phyloP scores from a whole-genome alignment of 495 filamentous ascomycete species.

The Aspergillus taichungensis region DNA sequence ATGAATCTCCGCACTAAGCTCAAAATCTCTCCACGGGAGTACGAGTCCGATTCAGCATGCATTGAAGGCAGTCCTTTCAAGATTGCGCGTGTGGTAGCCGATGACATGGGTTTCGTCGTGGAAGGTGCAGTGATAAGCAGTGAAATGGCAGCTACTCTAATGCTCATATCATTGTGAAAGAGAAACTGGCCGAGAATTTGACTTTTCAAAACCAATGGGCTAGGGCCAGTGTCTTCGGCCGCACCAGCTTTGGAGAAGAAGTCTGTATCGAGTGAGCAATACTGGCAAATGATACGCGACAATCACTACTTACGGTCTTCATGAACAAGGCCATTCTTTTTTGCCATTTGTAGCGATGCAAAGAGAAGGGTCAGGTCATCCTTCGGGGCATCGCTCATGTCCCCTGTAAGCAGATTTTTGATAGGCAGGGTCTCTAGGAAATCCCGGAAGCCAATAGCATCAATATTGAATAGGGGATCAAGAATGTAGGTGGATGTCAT shows the following conservation, averaged over 20 bases:
- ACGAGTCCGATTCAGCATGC: conserved; percentile 75
- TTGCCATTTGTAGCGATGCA: conserved; percentile 64
- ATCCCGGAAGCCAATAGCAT: conserved; percentile 39
- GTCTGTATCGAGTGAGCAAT: conserved; percentile 18
- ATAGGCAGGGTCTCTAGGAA: conserved; percentile 47
- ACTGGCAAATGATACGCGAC: too few relatives aligned
- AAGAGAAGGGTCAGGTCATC: conserved; percentile 55
- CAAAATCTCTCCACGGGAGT: conserved; percentile 68
- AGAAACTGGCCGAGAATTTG: conserved; percentile 42
- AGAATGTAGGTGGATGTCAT: conserved; percentile 67
- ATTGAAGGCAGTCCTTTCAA: conserved; percentile 53
- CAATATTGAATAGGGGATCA: conserved; percentile 56
- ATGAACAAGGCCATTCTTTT: conserved; percentile 66
- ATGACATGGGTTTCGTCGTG: conserved; percentile 59
- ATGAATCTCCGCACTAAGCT: conserved; percentile 58
- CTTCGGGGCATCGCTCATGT: conserved; percentile 31
- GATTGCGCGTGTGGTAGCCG: conserved; percentile 49
- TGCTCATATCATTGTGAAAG: conserved; percentile 51
- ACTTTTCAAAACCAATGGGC: conserved; percentile 30
- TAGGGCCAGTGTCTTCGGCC: conserved; percentile 7
- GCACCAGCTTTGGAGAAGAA: conserved; percentile 18
- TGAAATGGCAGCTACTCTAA: conserved; percentile 67
- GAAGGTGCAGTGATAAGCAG: conserved; percentile 62
- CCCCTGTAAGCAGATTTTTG: conserved; percentile 29
- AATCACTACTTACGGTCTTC: conserved; percentile 54